Percentiles rank a stretch among this genome's conserved stretches.
phyloP scores from a whole-genome alignment of 257 asterid genomes.

The Fraxinus americana region DNA sequence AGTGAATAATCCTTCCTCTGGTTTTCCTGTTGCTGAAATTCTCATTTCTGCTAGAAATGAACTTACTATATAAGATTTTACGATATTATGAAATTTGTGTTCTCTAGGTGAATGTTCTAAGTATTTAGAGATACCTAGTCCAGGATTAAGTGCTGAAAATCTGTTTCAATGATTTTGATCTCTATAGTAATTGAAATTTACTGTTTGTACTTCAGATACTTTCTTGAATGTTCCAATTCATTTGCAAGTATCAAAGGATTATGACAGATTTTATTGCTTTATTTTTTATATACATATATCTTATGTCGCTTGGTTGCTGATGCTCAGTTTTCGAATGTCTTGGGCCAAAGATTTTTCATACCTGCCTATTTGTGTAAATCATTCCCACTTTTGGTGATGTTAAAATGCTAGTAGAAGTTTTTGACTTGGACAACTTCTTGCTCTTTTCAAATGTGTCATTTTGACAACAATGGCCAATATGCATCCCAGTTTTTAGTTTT shows the following conservation, averaged over 20 bases:
- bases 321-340: neutral
- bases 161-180: neutral
- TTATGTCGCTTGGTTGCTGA: neutral
- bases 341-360: neutral
- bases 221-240: neutral
- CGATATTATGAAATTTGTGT: slow-evolving; percentile 18
- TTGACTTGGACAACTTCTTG: too few species aligned
- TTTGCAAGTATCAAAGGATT: slow-evolving; percentile 7
- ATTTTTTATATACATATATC: neutral
- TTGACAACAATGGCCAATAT: neutral
- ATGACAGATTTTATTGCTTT: slow-evolving; percentile 4
- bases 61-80: slow-evolving; percentile 12
- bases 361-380: neutral
- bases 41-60: slow-evolving; percentile 36
- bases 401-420: neutral
- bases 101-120: slow-evolving; percentile 12
- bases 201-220: neutral
- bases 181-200: neutral
- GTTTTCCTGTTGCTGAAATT: slow-evolving; percentile 5
- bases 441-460: neutral
- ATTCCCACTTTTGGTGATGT: neutral
- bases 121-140: slow-evolving; percentile 13
- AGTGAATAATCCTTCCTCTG: slow-evolving; percentile 25
- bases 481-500: too few species aligned
- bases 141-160: slow-evolving; percentile 24